Base-by-base conservation (phyloP, 2,329 filamentous ascomycete species). In the Parafenestella ontariensis region DNA sequence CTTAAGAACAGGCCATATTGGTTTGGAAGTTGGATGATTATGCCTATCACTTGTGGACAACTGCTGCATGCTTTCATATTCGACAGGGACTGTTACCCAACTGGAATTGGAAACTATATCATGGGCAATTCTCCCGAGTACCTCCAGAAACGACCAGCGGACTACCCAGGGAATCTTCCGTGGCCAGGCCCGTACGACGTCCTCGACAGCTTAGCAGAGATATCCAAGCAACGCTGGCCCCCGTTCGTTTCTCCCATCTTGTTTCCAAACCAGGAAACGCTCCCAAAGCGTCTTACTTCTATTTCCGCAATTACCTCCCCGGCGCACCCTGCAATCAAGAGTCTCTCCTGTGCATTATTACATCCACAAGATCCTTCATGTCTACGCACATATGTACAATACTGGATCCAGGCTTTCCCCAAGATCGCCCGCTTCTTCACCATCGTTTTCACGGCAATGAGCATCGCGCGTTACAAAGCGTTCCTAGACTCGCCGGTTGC, bases 361-460 rank as follows among this genome's bases (percentile, higher is more conserved):
- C 94, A 99, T 72, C 93, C 94, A 0, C 82, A 85, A 17, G 91
- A 96, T 67, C 93, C 94, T 1, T 96, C 91, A 17, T 99, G 94
- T 75, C 84, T 89, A 33, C 90, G 91, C 26, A 96, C 91, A 3
- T 96, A 93, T 73, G 79, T 97, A 41, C 90, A 91, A 56, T 96
- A 95, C 77, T 94, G 91, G 85, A 86, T 96, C 53, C 85, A 86
- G 50, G 89, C 91, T 1, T 95, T 96, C 75, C 92, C 93, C 0
- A 82, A 85, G 1, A 80, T 96, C 24, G 87, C 89, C 6, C 89
- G 91, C 55, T 85, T 95, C 79, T 89, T 95, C 77, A 84, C 92
- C 3, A 73, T 91, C 37, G 76, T 95, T 66, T 92, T 91, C 75
- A 85, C 87, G 3, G 83, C 88, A 24, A 81, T 95, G 62, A 83